A percentile compares a stretch with the other conserved stretches of the same genome.
phyloP scores from a whole-genome alignment of 2,329 filamentous ascomycete species.

The Periconia sp. region DNA sequence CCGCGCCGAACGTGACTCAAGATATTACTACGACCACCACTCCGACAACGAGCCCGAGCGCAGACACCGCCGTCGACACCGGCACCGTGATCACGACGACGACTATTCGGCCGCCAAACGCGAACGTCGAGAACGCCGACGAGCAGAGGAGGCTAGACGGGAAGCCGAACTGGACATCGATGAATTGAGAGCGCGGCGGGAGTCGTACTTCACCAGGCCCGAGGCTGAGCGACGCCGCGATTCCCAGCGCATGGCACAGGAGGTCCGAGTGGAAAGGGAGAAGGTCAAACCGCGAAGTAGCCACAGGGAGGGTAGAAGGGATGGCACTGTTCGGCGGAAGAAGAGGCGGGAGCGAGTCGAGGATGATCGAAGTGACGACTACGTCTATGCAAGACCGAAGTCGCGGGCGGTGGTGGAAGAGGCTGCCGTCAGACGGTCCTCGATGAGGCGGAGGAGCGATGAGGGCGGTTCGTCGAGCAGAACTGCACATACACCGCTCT shows the following conservation, averaged over 20 bases:
- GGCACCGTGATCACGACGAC: slow-evolving; percentile 30
- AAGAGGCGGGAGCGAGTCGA: slow-evolving; percentile 30
- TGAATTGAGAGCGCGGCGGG: slow-evolving; percentile 46
- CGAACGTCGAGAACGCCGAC: slow-evolving; percentile 40
- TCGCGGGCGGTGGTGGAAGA: slow-evolving; percentile 37
- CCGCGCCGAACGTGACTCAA: slow-evolving; percentile 37
- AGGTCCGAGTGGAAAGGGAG: slow-evolving; percentile 27
- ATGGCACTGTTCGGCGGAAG: slow-evolving; percentile 35
- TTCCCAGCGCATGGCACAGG: slow-evolving; percentile 41
- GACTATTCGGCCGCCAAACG: slow-evolving; percentile 33
- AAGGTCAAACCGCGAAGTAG: slow-evolving; percentile 36
- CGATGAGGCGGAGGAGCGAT: slow-evolving; percentile 36
- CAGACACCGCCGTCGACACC: slow-evolving; percentile 30
- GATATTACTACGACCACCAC: slow-evolving; percentile 37
- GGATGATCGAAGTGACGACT: slow-evolving; percentile 36
- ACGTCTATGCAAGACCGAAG: slow-evolving; percentile 38
- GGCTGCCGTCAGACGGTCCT: slow-evolving; percentile 32
- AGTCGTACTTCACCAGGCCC: slow-evolving; percentile 46
- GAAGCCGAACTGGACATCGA: slow-evolving; percentile 47
- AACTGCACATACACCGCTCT: slow-evolving; percentile 38
- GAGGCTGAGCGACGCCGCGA: slow-evolving; percentile 36
- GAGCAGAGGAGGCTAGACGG: slow-evolving; percentile 34
- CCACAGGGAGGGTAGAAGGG: slow-evolving; percentile 34
- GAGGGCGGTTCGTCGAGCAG: slow-evolving; percentile 43
- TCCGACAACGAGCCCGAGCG: slow-evolving; percentile 28